phyloP scores from a whole-genome alignment of 352 stramenopile genomes.

The Globisporangium middletonii region DNA sequence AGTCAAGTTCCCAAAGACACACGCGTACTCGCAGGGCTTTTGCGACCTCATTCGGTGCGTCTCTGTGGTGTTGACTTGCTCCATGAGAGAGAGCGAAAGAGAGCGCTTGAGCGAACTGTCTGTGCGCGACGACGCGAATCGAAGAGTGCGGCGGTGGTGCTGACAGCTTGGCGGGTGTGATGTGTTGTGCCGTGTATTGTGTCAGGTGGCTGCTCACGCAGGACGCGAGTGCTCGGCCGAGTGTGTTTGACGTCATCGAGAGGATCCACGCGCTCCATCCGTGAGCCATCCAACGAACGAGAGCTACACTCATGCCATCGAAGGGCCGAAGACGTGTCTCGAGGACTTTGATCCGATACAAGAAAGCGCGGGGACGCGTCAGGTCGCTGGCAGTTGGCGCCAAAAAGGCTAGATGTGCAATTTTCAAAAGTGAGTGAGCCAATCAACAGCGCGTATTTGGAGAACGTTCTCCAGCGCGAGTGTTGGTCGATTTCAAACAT shows the following conservation, averaged over 20 bases:
- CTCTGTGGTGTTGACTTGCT: no score
- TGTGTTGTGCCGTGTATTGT: slow-evolving; percentile 1
- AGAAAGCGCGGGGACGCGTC: slow-evolving; percentile 5
- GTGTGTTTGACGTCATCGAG: slow-evolving; percentile 66
- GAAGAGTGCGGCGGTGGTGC: slow-evolving; percentile 6
- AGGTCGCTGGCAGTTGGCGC: slow-evolving; percentile 1
- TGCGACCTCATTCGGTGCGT: slow-evolving; percentile 69
- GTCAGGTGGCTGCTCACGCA: slow-evolving; percentile 65
- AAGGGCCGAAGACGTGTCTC: no score
- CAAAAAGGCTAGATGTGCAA: slow-evolving; percentile 3
- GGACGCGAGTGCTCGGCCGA: slow-evolving; percentile 38
- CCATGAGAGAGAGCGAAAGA: background rate
- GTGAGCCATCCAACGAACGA: background rate
- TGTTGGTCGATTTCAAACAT: slow-evolving; percentile 16
- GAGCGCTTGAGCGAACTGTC: background rate
- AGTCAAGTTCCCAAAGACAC: slow-evolving; percentile 66
- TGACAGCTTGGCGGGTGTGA: background rate
- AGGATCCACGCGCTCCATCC: slow-evolving; percentile 31
- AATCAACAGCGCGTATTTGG: slow-evolving; percentile 19
- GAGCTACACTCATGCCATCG: background rate
- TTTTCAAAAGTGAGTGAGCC: slow-evolving; percentile 2
- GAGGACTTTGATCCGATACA: no score
- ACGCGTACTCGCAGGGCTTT: slow-evolving; percentile 50
- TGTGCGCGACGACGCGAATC: slow-evolving; percentile 6
- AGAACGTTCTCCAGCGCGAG: slow-evolving; percentile 27